Percentiles rank a stretch among this genome's conserved stretches.
Conservation (phyloP, 352 stramenopile species). For the Aphanomyces euteiches region DNA sequence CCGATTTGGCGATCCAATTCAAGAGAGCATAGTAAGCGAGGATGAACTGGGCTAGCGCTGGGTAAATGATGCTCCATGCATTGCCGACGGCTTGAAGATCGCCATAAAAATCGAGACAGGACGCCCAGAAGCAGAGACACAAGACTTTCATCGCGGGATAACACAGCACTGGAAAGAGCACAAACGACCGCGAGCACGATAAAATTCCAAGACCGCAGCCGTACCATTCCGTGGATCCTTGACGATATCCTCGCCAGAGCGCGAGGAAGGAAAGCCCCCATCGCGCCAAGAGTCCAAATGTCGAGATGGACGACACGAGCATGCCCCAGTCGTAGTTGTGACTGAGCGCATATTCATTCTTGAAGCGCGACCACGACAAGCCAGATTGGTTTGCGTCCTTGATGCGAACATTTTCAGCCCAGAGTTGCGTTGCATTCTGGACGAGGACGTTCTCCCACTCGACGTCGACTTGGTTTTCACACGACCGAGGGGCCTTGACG, state of each 20-base stretch:
- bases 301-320: background rate
- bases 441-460: background rate
- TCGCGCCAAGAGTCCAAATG: background rate
- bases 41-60: background rate
- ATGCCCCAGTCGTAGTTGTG: background rate
- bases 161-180: background rate
- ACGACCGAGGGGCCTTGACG: background rate
- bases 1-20: background rate
- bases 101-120: background rate
- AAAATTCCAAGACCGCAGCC: background rate
- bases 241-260: background rate
- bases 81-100: background rate
- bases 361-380: background rate
- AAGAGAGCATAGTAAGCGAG: background rate
- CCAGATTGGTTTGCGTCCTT: background rate
- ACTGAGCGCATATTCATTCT: slow-evolving; percentile 3
- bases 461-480: slow-evolving; percentile 2
- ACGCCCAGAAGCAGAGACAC: background rate
- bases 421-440: background rate
- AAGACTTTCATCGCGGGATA: background rate
- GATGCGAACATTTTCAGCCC: background rate
- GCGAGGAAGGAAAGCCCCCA: background rate
- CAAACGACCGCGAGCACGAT: background rate
- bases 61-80: background rate
- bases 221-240: background rate